phyloP scores from a whole-genome alignment of 768 basidiomycete genomes.

The Podaxis rugospora region DNA sequence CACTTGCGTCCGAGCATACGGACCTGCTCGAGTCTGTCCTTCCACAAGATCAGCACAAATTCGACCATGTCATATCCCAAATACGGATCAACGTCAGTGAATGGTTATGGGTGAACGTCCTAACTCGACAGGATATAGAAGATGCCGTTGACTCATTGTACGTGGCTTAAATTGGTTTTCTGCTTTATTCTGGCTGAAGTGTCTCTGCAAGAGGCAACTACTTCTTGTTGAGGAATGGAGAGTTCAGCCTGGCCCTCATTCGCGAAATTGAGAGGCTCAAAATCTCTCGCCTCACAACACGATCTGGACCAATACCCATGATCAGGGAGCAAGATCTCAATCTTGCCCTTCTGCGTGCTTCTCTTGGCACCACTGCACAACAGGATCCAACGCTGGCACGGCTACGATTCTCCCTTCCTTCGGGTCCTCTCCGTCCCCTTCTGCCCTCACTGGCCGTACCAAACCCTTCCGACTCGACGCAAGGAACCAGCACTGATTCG shows the following conservation, averaged over 20 bases:
- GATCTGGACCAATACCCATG: slow-evolving; percentile 62
- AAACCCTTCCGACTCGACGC: slow-evolving; percentile 33
- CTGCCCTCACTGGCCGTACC: slow-evolving; percentile 62
- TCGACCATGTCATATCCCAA: slow-evolving; percentile 69
- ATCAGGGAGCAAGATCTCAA: slow-evolving; percentile 91
- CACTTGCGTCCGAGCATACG: slow-evolving; percentile 62
- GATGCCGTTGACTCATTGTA: slow-evolving; percentile 84
- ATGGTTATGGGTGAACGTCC: slow-evolving; percentile 90
- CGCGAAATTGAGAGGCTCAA: slow-evolving; percentile 85
- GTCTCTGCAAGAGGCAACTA: slow-evolving; percentile 68
- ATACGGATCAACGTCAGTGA: slow-evolving; percentile 83
- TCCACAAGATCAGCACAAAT: slow-evolving; percentile 71
- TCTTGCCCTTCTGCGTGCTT: slow-evolving; percentile 81
- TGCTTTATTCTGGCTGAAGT: slow-evolving; percentile 12
- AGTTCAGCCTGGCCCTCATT: slow-evolving; percentile 80
- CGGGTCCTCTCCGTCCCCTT: slow-evolving; percentile 77
- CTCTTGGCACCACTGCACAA: slow-evolving; percentile 84
- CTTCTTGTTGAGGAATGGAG: slow-evolving; percentile 85
- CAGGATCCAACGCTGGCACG: slow-evolving; percentile 73
- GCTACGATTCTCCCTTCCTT: slow-evolving; percentile 73
- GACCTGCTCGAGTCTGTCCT: slow-evolving; percentile 60
- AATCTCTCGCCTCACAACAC: slow-evolving; percentile 66
- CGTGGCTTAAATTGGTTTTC: slow-evolving; percentile 22
- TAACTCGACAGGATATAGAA: slow-evolving; percentile 79
- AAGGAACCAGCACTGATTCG: slow-evolving; percentile 29